Conservation (phyloP, 306 rosid species). For the Vigna radiata region DNA sequence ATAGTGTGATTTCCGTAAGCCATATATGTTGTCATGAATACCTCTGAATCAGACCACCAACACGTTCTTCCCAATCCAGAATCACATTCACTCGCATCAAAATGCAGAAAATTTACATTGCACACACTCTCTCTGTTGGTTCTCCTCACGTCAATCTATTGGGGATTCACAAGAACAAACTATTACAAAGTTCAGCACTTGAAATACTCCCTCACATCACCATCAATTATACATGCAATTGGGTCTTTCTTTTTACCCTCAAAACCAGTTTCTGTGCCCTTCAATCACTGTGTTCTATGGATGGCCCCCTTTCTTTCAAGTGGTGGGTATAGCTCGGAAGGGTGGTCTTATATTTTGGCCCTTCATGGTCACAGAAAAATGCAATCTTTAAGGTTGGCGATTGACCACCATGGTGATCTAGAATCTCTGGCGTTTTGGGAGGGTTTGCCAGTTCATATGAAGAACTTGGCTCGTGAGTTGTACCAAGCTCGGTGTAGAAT, state of each 20-base stretch:
- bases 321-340: constrained; percentile 91
- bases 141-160: constrained; percentile 60
- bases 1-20: neutral
- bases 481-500: constrained; percentile 59
- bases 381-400: constrained; percentile 61
- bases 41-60: constrained; percentile 39
- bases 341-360: constrained; percentile 80
- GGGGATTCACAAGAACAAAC: constrained; percentile 55
- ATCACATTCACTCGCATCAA: constrained; percentile 40
- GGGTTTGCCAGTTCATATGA: constrained; percentile 61
- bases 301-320: constrained; percentile 93
- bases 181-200: constrained; percentile 54
- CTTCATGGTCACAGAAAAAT: constrained; percentile 53
- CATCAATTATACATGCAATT: constrained; percentile 44
- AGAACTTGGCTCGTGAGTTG: constrained; percentile 64
- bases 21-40: constrained; percentile 54
- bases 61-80: constrained; percentile 45
- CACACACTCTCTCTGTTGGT: constrained; percentile 54
- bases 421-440: constrained; percentile 77
- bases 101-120: constrained; percentile 46
- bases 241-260: constrained; percentile 43
- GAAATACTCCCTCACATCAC: constrained; percentile 45
- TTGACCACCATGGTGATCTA: constrained; percentile 77
- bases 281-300: constrained; percentile 69
- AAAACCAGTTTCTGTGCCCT: constrained; percentile 44